Percentiles rank a stretch among this genome's conserved stretches.
Conservation (phyloP, 2,329 filamentous ascomycete genomes). For the Sclerotinia trifoliorum region DNA sequence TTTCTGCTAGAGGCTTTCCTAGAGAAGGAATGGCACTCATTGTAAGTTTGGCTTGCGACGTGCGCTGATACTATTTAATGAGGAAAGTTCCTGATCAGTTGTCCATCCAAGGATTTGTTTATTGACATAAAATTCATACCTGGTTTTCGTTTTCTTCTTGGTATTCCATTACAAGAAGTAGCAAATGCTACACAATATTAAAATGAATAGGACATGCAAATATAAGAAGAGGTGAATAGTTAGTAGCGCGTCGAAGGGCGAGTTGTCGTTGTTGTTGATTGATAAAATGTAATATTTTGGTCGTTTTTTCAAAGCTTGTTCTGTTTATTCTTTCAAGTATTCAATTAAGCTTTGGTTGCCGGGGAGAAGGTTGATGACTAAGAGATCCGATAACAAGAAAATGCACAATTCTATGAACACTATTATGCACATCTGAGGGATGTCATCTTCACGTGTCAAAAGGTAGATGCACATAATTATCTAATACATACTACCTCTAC, state of each 20-base stretch:
- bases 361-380: conserved; percentile 16
- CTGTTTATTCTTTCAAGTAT: conserved; percentile 12
- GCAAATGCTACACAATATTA: conserved; percentile 32
- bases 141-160: conserved; percentile 37
- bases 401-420: not conserved
- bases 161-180: conserved; percentile 34
- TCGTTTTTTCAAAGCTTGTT: conserved; percentile 1
- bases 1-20: conserved; percentile 49
- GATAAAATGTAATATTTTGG: conserved; percentile 3
- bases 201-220: conserved; percentile 32
- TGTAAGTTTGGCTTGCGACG: conserved; percentile 36
- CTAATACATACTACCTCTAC: too few relatives aligned
- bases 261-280: conserved; percentile 6
- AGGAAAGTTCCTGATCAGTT: conserved; percentile 21
- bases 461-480: not conserved
- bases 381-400: not conserved
- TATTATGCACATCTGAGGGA: not conserved
- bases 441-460: conserved; percentile 11
- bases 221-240: not conserved
- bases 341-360: conserved; percentile 15
- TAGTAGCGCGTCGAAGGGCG: conserved; percentile 1
- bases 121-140: conserved; percentile 26
- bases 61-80: conserved; percentile 31
- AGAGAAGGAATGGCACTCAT: conserved; percentile 35
- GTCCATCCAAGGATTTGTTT: conserved; percentile 6